These are phyloP conservation scores for Linum tenue DNA, from an alignment of 345 rosid genomes.

Conservation along the genomic window DNA sequence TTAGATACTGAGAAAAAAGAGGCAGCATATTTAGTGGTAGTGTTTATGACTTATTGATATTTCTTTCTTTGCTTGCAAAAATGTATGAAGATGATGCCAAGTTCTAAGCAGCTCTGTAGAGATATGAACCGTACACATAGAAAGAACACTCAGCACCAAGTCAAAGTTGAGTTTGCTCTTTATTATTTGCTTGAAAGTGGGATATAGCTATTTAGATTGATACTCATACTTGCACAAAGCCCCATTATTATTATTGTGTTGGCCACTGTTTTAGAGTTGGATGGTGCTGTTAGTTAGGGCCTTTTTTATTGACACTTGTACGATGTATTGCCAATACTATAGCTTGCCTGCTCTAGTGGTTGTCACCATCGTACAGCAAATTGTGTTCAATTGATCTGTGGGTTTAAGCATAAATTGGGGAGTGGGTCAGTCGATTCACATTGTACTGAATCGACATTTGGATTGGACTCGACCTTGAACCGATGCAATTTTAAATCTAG, in stretches of 20 bases:
- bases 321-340: neutral
- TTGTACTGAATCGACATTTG: too few relatives aligned
- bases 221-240: neutral
- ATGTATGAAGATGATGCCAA: constrained; percentile 14
- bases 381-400: too few relatives aligned
- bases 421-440: too few relatives aligned
- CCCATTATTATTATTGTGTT: neutral
- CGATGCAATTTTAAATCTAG: too few relatives aligned
- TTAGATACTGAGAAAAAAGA: constrained; percentile 9
- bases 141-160: neutral
- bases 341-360: neutral
- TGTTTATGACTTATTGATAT: constrained; percentile 1
- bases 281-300: too few relatives aligned
- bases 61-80: constrained; percentile 7
- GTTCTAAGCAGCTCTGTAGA: neutral
- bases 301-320: neutral
- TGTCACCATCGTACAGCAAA: neutral
- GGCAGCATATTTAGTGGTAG: constrained; percentile 3
- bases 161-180: neutral
- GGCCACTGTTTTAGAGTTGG: neutral
- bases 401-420: too few relatives aligned
- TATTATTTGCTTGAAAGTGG: neutral
- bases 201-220: too few relatives aligned
- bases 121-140: constrained; percentile 17
- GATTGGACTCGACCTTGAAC: too few relatives aligned